Evolutionary conservation across 2,329 filamentous ascomycete species (phyloP).

Genomic region (Fusarium nanum): DNA sequence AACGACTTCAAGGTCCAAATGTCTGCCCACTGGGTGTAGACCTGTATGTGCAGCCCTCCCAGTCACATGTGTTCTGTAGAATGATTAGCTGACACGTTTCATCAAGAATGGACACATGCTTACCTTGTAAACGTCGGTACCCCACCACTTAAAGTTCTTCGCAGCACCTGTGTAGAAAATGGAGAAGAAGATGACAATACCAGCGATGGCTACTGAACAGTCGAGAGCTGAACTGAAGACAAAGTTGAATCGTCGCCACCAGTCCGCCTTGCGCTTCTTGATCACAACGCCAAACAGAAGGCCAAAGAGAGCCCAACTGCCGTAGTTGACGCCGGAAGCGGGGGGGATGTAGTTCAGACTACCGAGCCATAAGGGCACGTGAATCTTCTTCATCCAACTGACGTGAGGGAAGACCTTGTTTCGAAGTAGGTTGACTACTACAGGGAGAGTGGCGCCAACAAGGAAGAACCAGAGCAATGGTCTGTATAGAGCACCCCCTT

Average conservation of each 20-base stretch:
- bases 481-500: slow-evolving; percentile 61
- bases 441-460: slow-evolving; percentile 60
- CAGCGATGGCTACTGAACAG: slow-evolving; percentile 48
- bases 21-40: not conserved
- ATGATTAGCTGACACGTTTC: not conserved
- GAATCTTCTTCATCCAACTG: slow-evolving; percentile 46
- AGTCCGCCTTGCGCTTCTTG: slow-evolving; percentile 41
- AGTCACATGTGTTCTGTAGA: slow-evolving; percentile 40
- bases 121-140: slow-evolving; percentile 42
- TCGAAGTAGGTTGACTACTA: slow-evolving; percentile 57
- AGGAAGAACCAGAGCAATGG: slow-evolving; percentile 66
- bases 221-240: slow-evolving; percentile 50
- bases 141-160: slow-evolving; percentile 48
- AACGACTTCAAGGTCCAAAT: not conserved
- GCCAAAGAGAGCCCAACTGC: slow-evolving; percentile 48
- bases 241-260: slow-evolving; percentile 51
- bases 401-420: slow-evolving; percentile 38
- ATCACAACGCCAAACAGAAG: slow-evolving; percentile 46
- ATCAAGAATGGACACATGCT: not conserved
- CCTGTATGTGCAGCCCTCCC: slow-evolving; percentile 40
- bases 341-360: slow-evolving; percentile 51
- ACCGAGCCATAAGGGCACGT: slow-evolving; percentile 49
- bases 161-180: slow-evolving; percentile 48
- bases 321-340: slow-evolving; percentile 50
- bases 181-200: slow-evolving; percentile 51